phyloP scores from a whole-genome alignment of 371 early-diverging fungal genomes.

The Saksenaea vasiformis region DNA sequence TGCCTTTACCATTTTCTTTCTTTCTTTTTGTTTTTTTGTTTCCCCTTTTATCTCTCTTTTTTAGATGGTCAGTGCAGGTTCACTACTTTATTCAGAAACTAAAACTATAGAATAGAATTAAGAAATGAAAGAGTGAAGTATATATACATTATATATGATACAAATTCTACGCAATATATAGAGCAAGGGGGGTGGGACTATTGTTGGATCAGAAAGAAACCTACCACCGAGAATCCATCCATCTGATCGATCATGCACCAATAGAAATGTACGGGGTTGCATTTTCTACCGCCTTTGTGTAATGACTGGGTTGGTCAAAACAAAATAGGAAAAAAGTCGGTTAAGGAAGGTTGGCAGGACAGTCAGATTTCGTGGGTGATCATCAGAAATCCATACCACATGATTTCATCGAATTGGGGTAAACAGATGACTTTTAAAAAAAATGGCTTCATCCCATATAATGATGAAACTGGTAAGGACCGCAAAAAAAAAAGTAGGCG shows the following conservation, averaged over 20 bases:
- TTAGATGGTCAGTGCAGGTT: conserved; percentile 3
- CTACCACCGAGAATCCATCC: background rate
- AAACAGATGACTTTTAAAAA: background rate
- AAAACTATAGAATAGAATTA: background rate
- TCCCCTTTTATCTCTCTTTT: too few species aligned
- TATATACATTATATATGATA: background rate
- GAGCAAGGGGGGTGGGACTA: background rate
- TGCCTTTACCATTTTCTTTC: too few species aligned
- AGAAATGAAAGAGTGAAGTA: background rate
- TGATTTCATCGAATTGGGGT: background rate
- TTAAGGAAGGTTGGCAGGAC: background rate
- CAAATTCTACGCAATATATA: background rate
- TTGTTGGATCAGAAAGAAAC: conserved; percentile 6
- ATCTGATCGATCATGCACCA: conserved; percentile 5
- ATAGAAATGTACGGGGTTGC: conserved; percentile 3
- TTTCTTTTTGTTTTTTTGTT: background rate
- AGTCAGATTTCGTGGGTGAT: background rate
- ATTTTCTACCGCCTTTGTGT: conserved; percentile 3
- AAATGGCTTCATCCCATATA: background rate
- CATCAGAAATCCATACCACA: conserved; percentile 3
- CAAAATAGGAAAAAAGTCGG: conserved; percentile 4
- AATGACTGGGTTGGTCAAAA: background rate
- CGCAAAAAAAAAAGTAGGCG: background rate
- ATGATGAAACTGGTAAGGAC: conserved; percentile 5
- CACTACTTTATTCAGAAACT: background rate